Evolutionary conservation across 805 yeast genomes (phyloP), one percentile per base, ranked within the genome.

Genomic region (Zygoascus flipseniorum): DNA sequence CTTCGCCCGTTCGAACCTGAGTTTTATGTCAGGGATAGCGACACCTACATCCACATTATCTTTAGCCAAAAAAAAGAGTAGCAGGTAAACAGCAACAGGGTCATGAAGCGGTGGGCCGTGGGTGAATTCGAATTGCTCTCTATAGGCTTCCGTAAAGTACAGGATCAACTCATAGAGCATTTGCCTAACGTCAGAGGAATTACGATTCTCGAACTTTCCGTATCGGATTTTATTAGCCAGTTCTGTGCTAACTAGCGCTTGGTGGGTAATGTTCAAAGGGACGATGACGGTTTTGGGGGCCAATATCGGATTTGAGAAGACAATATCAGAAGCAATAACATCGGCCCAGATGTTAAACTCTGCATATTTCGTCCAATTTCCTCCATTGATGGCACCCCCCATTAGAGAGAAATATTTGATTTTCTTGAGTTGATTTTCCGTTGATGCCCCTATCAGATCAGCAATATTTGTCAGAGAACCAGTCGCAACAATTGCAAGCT

Each of bases 61-160:
- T 26, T 31, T n/a, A 18, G 18, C 26, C 49, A 46, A 20, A 50
- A 79, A 65, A 19, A 79, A 78, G 50, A 86, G 65, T 39, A 86
- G 61, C 0, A 80, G 81, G 51, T 77, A 78, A 10, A 85, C 71
- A 0, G 95, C 86, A 50, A 86, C 70, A 1, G 93, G 92, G 65
- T 87, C 96, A 67, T 88, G 95, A 1, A 86, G 74, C 1, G 89
- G 88, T 4, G 93, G 89, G 0, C 93, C 92, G 5, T 64, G 55
- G 26, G 57, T 56, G 65, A 78, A 72, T 2, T 76, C 75, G 56
- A 73, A 75, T 43, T 66, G 61, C 26, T 70, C 69, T 42, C 70
- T 69, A 62, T 77, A 76, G 9, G 79, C 59, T 23, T 70, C 69
- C 11, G 77, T 74, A 62, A 80, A 81, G 55, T 72, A 79, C 10